phyloP scores from a whole-genome alignment of 2,329 filamentous ascomycete genomes.

The Monosporascus sp. region DNA sequence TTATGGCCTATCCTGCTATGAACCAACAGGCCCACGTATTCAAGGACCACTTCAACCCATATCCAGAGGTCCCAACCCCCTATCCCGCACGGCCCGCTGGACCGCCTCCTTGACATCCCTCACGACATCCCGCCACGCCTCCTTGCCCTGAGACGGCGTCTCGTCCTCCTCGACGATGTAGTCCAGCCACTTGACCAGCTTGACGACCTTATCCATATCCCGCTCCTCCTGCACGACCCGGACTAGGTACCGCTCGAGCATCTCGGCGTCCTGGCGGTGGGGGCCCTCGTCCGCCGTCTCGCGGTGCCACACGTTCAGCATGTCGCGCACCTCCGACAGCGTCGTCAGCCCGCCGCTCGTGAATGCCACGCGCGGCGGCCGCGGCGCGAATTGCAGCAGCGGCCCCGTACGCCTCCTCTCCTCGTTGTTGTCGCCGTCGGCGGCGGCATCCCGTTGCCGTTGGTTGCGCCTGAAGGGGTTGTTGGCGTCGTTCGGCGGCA shows the following conservation, averaged over 20 bases:
- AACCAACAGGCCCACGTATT: not conserved
- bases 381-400: conserved; percentile 43
- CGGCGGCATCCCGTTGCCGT: conserved; percentile 5
- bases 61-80: conserved; percentile 52
- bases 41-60: conserved; percentile 28
- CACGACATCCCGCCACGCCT: conserved; percentile 43
- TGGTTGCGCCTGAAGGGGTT: conserved; percentile 15
- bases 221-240: conserved; percentile 70
- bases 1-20: no score
- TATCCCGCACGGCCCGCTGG: conserved; percentile 48
- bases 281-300: conserved; percentile 71
- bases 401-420: conserved; percentile 22
- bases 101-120: conserved; percentile 42
- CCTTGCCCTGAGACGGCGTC: conserved; percentile 24
- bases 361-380: conserved; percentile 43
- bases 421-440: conserved; percentile 10
- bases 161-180: conserved; percentile 46
- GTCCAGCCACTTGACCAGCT: conserved; percentile 63
- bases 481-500: not conserved
- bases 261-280: conserved; percentile 69
- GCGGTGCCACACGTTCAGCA: conserved; percentile 69
- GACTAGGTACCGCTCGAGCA: conserved; percentile 67
- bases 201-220: conserved; percentile 69
- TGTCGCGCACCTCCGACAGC: conserved; percentile 61
- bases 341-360: conserved; percentile 36